Evolutionary conservation across 768 basidiomycete genomes (phyloP).

Genomic region (Hericium erinaceus): DNA sequence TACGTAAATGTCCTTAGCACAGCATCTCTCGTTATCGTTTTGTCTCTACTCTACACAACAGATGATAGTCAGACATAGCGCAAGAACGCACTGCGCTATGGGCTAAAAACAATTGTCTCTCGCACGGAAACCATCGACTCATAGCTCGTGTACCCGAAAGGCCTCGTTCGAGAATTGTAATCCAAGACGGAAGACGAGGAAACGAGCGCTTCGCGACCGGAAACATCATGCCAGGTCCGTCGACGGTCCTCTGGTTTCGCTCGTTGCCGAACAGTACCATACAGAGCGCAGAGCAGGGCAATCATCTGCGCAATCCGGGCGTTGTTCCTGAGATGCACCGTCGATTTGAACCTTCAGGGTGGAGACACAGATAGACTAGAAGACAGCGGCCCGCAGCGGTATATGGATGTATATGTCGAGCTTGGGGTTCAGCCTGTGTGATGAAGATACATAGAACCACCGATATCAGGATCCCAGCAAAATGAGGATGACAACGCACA

Average conservation of each 20-base stretch:
- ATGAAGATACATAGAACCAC: background rate
- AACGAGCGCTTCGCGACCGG: background rate
- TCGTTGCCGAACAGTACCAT: background rate
- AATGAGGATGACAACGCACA: background rate
- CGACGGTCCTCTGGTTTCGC: background rate
- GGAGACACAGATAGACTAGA: background rate
- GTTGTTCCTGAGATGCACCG: background rate
- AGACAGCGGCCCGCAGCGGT: background rate
- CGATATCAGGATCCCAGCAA: background rate
- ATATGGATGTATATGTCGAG: background rate
- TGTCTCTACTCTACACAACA: background rate
- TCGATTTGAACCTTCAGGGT: background rate
- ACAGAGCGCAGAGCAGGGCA: background rate
- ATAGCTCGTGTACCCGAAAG: background rate
- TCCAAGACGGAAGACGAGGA: background rate
- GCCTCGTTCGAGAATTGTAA: background rate
- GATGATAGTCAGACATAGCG: background rate
- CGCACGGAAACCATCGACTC: background rate
- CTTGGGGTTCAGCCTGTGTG: background rate
- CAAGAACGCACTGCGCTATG: too few species aligned
- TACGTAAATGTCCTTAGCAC: conserved; percentile 26
- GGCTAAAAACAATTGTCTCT: background rate
- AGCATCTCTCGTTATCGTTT: background rate
- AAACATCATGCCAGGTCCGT: background rate
- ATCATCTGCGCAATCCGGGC: too few species aligned